phyloP scores from a whole-genome alignment of 2,329 filamentous ascomycete species.

The Aspergillus alliaceus region DNA sequence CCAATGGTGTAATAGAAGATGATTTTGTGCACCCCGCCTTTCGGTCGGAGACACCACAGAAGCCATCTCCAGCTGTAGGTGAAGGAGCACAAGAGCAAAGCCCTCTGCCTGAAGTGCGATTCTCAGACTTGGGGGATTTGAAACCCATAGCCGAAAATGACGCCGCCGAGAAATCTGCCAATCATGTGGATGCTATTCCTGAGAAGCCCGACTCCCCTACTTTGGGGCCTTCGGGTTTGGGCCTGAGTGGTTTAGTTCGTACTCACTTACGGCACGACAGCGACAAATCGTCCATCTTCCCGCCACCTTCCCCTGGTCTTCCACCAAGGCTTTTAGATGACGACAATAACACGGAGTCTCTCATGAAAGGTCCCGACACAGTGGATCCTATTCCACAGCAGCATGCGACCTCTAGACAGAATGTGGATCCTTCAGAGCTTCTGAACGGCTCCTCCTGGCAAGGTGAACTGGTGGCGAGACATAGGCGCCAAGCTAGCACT shows the following conservation, averaged over 20 bases:
- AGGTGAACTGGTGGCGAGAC: constrained; percentile 45
- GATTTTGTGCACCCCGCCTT: constrained; percentile 40
- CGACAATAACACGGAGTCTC: constrained; percentile 6
- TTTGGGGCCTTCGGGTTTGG: constrained; percentile 61
- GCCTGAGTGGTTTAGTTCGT: constrained; percentile 77
- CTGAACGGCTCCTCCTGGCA: constrained; percentile 44
- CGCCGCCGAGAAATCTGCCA: constrained; percentile 9
- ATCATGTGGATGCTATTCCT: constrained; percentile 14
- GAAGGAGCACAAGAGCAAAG: constrained; percentile 23
- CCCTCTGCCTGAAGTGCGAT: constrained; percentile 36
- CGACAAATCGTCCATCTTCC: constrained; percentile 76
- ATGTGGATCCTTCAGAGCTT: constrained; percentile 1
- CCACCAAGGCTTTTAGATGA: constrained; percentile 33
- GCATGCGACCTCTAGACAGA: not conserved
- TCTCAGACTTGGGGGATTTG: constrained; percentile 39
- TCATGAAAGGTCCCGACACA: constrained; percentile 1
- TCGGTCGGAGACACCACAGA: constrained; percentile 34
- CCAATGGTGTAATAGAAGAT: not conserved
- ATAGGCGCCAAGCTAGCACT: constrained; percentile 46
- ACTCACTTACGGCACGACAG: constrained; percentile 83
- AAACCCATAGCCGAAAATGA: constrained; percentile 42
- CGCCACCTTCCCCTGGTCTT: constrained; percentile 45
- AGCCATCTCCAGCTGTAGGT: constrained; percentile 28
- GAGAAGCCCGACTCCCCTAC: constrained; percentile 71
- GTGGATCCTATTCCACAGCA: not conserved